Base-by-base conservation (phyloP, 345 rosid species). In the Euphorbia peplus region DNA sequence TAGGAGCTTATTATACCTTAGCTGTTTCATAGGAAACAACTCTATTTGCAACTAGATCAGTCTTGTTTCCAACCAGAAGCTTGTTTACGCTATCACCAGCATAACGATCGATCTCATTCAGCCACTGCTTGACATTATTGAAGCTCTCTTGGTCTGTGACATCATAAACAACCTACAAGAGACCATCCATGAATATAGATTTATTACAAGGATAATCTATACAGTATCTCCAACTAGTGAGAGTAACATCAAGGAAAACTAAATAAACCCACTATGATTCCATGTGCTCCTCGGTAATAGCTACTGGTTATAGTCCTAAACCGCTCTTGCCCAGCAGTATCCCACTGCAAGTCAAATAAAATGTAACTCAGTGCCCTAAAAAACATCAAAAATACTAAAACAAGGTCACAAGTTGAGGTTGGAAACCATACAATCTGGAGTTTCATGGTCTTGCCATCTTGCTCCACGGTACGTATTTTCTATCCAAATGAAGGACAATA, bases 91-190 rank as follows among this genome's bases (percentile, higher is more conserved):
- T 86, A 69, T 86, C 95, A 70, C 88, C 85, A 7, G 95, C 95
- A 72, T 89, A 86, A 25, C 90, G 91, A 67, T 89, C 95, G 72
- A 89, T 86, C 77, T 88, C 91, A 79, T 25, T 86, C 75, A 86
- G 62, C 95, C 95, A 88, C 65, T 88, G 91, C 75, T 88, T 86
- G 16, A 88, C 88, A 52, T 86, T 86, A 71, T 88, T 86, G 73
- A 88, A 88, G 81, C 95, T 89, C 80, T 89, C 95, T 75, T 83
- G 79, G 81, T 86, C 95, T 1, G 91, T 89, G 61, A 86, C 85
- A 72, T 89, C 95, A 70, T 89, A 89, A 75, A 89, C 95, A 76
- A 89, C 80, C 95, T 89, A 76, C 44, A 55, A 52, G 9, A 46
- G 24, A 60, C 54, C 68, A 51, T 18, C 66, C 29, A 58, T 30